A percentile compares a stretch with the other conserved stretches of the same genome.
Conservation (phyloP, 257 asterid species). For the Plectranthus barbatus region DNA sequence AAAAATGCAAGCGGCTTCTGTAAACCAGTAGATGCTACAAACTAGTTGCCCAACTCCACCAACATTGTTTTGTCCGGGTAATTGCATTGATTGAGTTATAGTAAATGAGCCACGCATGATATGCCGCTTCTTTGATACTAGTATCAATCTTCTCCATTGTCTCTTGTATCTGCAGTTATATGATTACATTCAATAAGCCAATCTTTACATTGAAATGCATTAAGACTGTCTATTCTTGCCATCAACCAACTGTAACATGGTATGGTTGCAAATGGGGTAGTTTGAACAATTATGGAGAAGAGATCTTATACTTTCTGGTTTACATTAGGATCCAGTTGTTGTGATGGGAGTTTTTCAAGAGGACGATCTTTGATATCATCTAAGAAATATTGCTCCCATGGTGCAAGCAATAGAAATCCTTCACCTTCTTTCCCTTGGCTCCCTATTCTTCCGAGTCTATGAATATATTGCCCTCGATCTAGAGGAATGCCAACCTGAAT, state of each 20-base stretch:
- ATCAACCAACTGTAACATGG: no score
- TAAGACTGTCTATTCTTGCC: no score
- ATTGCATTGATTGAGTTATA: conserved; percentile 61
- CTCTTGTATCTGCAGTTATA: conserved; percentile 45
- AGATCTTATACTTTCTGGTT: conserved; percentile 43
- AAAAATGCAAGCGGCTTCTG: conserved; percentile 62
- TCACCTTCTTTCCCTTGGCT: conserved; percentile 81
- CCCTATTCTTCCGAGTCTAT: conserved; percentile 91
- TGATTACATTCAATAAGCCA: neutral
- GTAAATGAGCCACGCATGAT: conserved; percentile 90
- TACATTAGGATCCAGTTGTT: conserved; percentile 33
- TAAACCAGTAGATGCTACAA: conserved; percentile 74
- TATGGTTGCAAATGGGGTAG: neutral
- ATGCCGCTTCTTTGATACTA: conserved; percentile 75
- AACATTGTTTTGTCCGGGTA: conserved; percentile 77
- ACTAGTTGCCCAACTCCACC: conserved; percentile 69
- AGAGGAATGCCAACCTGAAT: conserved; percentile 71
- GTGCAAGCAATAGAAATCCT: conserved; percentile 73
- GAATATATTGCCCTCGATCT: conserved; percentile 83
- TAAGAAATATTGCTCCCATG: conserved; percentile 84
- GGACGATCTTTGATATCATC: conserved; percentile 77
- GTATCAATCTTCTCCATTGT: conserved; percentile 52
- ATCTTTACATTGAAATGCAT: neutral
- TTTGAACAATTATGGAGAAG: neutral
- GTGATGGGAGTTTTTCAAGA: conserved; percentile 41